These are phyloP conservation scores for Colletotrichum sp. DNA, from an alignment of 2,329 filamentous ascomycete species.

Conservation along the genomic window DNA sequence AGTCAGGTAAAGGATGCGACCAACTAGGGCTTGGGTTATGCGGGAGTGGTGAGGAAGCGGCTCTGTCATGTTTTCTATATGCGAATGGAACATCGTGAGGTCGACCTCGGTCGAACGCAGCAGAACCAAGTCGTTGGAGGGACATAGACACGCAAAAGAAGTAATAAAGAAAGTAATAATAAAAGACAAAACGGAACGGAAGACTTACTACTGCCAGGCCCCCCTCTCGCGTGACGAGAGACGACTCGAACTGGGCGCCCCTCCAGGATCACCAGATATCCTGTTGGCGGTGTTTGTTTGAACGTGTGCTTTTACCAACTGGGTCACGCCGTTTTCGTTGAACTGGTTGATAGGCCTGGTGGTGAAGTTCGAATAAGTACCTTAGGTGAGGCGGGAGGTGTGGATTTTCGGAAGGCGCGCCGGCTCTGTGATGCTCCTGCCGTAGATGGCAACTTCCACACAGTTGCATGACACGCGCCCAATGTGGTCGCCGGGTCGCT, in stretches of 20 bases:
- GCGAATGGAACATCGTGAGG: background rate
- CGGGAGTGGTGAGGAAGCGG: background rate
- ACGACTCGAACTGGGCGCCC: background rate
- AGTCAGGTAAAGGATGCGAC: conserved; percentile 1
- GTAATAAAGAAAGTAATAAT: background rate
- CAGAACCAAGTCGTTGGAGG: background rate
- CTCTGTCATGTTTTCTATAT: background rate
- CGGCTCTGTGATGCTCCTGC: background rate
- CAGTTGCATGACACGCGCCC: background rate
- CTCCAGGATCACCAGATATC: background rate
- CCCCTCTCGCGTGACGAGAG: background rate
- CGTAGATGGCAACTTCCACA: background rate
- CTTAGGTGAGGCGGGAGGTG: background rate
- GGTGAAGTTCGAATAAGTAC: background rate
- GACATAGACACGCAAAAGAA: background rate
- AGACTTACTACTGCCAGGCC: background rate
- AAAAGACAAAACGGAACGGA: background rate
- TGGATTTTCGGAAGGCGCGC: background rate
- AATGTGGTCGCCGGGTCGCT: background rate
- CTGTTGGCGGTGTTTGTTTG: background rate
- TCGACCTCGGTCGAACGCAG: background rate
- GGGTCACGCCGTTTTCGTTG: background rate
- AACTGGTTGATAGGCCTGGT: background rate
- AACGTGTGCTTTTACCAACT: background rate
- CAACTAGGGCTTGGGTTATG: background rate